phyloP scores from a whole-genome alignment of 2,329 filamentous ascomycete species.

The Sclerotinia nivalis region DNA sequence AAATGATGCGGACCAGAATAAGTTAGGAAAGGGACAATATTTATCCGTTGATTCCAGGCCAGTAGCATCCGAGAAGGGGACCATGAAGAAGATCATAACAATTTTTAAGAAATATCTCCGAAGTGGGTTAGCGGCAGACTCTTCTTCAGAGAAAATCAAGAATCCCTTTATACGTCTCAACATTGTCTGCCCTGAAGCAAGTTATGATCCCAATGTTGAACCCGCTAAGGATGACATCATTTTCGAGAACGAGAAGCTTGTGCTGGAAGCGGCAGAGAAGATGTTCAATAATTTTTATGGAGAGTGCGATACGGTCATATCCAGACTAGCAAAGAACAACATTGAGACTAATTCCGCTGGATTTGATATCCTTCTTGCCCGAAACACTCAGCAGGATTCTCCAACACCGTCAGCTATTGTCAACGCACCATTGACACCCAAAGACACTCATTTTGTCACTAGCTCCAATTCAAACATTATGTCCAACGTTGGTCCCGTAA shows the following conservation, averaged over 20 bases:
- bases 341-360: conserved; percentile 23
- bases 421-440: background rate
- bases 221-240: conserved; percentile 71
- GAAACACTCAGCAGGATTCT: conserved; percentile 24
- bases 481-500: background rate
- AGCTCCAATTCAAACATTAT: background rate
- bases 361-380: conserved; percentile 36
- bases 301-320: conserved; percentile 5
- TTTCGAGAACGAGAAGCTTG: conserved; percentile 56
- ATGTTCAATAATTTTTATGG: conserved; percentile 39
- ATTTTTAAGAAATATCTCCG: conserved; percentile 55
- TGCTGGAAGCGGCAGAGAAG: conserved; percentile 44
- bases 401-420: background rate
- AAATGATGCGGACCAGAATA: conserved; percentile 47
- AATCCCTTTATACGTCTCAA: conserved; percentile 65
- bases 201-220: conserved; percentile 72
- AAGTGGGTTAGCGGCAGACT: conserved; percentile 32
- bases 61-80: conserved; percentile 55
- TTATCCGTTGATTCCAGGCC: conserved; percentile 70
- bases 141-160: conserved; percentile 41
- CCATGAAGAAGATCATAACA: conserved; percentile 58
- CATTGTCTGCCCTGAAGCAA: conserved; percentile 60
- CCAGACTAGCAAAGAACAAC: background rate
- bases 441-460: background rate
- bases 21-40: conserved; percentile 56